Base-by-base conservation (phyloP, 2,329 filamentous ascomycete species). In the Mariannaea elegans region DNA sequence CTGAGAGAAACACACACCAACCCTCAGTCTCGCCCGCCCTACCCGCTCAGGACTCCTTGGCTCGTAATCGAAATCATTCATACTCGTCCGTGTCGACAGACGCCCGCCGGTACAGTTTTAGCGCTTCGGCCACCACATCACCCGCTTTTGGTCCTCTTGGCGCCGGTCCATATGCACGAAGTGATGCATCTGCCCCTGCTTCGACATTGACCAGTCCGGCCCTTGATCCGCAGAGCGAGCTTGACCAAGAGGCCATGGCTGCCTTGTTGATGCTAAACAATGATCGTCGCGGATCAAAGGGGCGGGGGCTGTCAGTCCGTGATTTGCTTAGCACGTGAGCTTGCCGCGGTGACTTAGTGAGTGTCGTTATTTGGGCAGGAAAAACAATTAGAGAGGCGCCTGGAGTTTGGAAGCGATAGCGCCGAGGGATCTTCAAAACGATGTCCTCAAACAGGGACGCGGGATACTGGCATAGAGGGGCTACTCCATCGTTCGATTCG, bases 181-280 rank as follows among this genome's bases (percentile, higher is more conserved):
- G 71, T 52, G 75, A 72, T 76, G 55, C 73, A 59, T 80, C 82
- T 14, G 75, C 75, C 3, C 77, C 78, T 48, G 82, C 77, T 2
- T 89, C 83, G 47, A 78, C 84, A 1, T 72, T 87, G 59, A 87
- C 88, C 6, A 88, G 86, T 62, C 87, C 86, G 1, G 82, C 82
- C 7, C 73, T 89, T 42, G 71, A 77, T 18, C 85, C 87, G 0
- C 83, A 86, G 69, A 78, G 79, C 32, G 85, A 88, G 48, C 70
- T 86, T 4, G 87, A 91, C 63, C 89, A 93, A 61, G 92, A 95
- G 74, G 94, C 93, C 1, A 95, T 93, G 7, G 90, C 92, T 12
- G 94, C 93, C 3, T 75, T 97, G 67, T 77, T 97, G 73, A 97
- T 97, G 93, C 80, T 97, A 59, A 96, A 94, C 66, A 87, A 83